Conservation (phyloP, 208 protist species). For the Strigomonas culicis region DNA sequence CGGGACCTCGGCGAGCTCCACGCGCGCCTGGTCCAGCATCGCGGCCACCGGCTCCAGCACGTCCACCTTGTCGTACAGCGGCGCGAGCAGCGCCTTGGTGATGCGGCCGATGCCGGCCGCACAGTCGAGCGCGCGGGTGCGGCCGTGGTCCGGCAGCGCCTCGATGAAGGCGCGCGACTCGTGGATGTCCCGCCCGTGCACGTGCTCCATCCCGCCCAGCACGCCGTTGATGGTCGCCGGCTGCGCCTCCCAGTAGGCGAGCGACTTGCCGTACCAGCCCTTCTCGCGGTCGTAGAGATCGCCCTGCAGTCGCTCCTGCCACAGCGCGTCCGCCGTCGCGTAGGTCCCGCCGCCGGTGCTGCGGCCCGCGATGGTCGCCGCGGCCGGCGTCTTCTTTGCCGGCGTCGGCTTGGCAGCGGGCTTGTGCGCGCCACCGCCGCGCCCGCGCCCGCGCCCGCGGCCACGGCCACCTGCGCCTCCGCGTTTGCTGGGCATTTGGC, state of each 20-base stretch:
- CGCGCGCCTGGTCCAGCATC: constrained; percentile 85
- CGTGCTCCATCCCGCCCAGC: constrained; percentile 83
- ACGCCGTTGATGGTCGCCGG: constrained; percentile 86
- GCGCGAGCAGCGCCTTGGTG: constrained; percentile 61
- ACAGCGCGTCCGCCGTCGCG: constrained; percentile 63
- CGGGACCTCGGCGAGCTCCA: constrained; percentile 55
- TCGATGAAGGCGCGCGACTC: constrained; percentile 63
- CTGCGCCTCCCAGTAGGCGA: constrained; percentile 86
- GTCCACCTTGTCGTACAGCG: constrained; percentile 69
- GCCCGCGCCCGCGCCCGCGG: too few species aligned
- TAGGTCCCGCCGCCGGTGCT: constrained; percentile 65
- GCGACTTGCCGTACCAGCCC: constrained; percentile 88
- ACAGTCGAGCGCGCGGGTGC: constrained; percentile 79
- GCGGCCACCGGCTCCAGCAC: constrained; percentile 83
- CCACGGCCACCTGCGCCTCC: too few species aligned
- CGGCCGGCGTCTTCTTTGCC: background rate
- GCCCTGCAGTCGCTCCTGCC: constrained; percentile 26
- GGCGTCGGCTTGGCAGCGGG: too few species aligned
- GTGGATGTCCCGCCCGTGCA: constrained; percentile 70
- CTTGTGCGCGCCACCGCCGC: too few species aligned
- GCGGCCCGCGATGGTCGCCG: constrained; percentile 33
- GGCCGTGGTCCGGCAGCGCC: constrained; percentile 50
- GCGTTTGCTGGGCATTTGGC: background rate
- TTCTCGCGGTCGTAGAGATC: constrained; percentile 69
- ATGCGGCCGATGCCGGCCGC: constrained; percentile 92